A percentile compares a stretch with the other conserved stretches of the same genome.
Conservation (phyloP, 148 eudicot genomes). For the Pharnaceum exiguum region DNA sequence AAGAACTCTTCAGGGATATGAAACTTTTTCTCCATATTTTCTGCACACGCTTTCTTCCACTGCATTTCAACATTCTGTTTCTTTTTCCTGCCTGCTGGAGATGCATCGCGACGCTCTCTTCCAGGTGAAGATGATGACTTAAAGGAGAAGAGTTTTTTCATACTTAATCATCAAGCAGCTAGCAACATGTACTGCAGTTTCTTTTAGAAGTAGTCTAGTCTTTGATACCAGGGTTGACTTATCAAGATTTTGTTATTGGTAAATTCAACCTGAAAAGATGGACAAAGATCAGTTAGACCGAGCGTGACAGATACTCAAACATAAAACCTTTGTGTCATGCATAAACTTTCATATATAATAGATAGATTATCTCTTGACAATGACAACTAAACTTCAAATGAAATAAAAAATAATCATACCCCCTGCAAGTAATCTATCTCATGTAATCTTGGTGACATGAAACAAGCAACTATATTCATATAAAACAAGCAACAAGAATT, state of each 20-base stretch:
- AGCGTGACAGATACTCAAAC: neutral
- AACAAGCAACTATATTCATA: too few species aligned
- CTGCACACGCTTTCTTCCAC: slow-evolving; percentile 12
- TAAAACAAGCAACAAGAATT: too few species aligned
- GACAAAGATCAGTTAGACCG: neutral
- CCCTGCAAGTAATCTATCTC: too few species aligned
- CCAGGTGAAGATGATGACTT: slow-evolving; percentile 21
- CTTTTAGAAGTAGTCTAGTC: neutral
- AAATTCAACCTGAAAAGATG: slow-evolving; percentile 1
- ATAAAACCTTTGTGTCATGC: neutral
- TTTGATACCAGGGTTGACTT: neutral
- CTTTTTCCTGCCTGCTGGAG: slow-evolving; percentile 14
- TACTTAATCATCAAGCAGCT: slow-evolving; percentile 10
- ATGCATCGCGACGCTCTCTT: slow-evolving; percentile 9
- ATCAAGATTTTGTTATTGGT: neutral
- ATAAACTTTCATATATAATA: neutral
- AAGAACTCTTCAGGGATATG: slow-evolving; percentile 4
- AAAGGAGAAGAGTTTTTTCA: slow-evolving; percentile 29
- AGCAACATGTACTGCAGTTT: slow-evolving; percentile 1
- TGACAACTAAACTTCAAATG: neutral
- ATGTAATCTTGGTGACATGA: too few species aligned
- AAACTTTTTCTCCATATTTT: slow-evolving; percentile 9
- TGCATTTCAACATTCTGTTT: slow-evolving; percentile 3
- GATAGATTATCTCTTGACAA: neutral
- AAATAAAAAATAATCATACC: neutral